These are phyloP conservation scores for Amanita pseudoporphyria DNA, from an alignment of 768 basidiomycete species.

Conservation along the genomic window DNA sequence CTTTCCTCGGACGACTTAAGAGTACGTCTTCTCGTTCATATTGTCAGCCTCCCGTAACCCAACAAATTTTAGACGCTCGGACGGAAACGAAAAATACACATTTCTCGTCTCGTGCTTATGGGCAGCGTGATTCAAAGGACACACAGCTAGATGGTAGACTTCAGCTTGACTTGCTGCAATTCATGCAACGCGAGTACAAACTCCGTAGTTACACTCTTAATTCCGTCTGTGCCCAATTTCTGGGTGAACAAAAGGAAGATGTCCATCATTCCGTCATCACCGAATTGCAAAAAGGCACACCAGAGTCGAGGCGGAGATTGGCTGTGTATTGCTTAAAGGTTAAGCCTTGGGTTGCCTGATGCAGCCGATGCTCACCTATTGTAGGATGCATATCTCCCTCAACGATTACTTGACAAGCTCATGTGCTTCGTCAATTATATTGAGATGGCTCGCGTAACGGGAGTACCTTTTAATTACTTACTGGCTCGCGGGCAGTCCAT, in stretches of 20 bases:
- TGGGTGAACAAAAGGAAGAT: slow-evolving; percentile 98
- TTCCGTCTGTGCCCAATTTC: slow-evolving; percentile 94
- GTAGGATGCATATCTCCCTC: slow-evolving; percentile 96
- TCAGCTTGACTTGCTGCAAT: slow-evolving; percentile 92
- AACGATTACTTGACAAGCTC: slow-evolving; percentile 90
- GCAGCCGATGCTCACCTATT: background rate
- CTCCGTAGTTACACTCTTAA: slow-evolving; percentile 95
- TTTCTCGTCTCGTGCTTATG: slow-evolving; percentile 97
- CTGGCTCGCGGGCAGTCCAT: slow-evolving; percentile 94
- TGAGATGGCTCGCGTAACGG: slow-evolving; percentile 99
- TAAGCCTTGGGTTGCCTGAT: slow-evolving; percentile 1
- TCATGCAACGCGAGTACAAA: slow-evolving; percentile 98
- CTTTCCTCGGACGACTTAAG: slow-evolving; percentile 65
- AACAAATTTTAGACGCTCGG: slow-evolving; percentile 42
- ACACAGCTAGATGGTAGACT: slow-evolving; percentile 85
- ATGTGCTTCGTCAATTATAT: slow-evolving; percentile 99
- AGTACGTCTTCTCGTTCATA: slow-evolving; percentile 30
- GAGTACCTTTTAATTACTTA: slow-evolving; percentile 97
- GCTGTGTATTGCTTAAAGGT: slow-evolving; percentile 99
- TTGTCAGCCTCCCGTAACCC: slow-evolving; percentile 4
- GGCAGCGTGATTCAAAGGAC: slow-evolving; percentile 94
- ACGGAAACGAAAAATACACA: slow-evolving; percentile 88
- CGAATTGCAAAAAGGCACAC: slow-evolving; percentile 92
- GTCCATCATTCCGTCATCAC: slow-evolving; percentile 99
- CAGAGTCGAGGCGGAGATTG: slow-evolving; percentile 84